These are phyloP conservation scores for Fusarium buharicum DNA, from an alignment of 2,329 filamentous ascomycete species.

Conservation along the genomic window DNA sequence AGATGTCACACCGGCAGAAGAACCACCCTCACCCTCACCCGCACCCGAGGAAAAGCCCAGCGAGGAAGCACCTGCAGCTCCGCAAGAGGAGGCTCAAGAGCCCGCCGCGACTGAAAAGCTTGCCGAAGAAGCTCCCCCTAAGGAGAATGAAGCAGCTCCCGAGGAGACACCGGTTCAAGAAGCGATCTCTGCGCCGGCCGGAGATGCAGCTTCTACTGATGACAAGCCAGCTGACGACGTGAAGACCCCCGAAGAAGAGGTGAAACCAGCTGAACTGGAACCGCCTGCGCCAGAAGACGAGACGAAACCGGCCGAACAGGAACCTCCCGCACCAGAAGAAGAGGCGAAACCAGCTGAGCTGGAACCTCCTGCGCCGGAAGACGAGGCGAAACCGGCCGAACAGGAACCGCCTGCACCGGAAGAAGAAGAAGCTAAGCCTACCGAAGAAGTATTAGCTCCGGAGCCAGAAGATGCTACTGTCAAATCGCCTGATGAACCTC, in stretches of 20 bases:
- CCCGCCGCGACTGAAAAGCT: slow-evolving; percentile 3
- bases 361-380: slow-evolving; percentile 29
- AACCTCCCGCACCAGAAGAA: slow-evolving; percentile 32
- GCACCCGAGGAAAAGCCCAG: slow-evolving; percentile 10
- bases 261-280: slow-evolving; percentile 31
- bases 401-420: slow-evolving; percentile 28
- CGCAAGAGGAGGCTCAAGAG: slow-evolving; percentile 19
- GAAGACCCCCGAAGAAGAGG: slow-evolving; percentile 26
- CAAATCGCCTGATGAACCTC: slow-evolving; percentile 30
- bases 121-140: slow-evolving; percentile 1
- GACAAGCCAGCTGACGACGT: slow-evolving; percentile 40
- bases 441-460: slow-evolving; percentile 29
- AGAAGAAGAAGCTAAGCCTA: slow-evolving; percentile 31
- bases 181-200: slow-evolving; percentile 8
- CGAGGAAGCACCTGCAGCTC: slow-evolving; percentile 7
- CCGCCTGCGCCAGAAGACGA: slow-evolving; percentile 26
- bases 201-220: slow-evolving; percentile 37
- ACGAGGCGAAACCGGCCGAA: slow-evolving; percentile 29
- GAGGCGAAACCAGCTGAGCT: slow-evolving; percentile 30
- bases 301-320: slow-evolving; percentile 29
- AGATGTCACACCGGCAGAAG: slow-evolving; percentile 28
- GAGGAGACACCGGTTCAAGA: slow-evolving; percentile 24
- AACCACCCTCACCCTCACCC: slow-evolving; percentile 2
- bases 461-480: slow-evolving; percentile 32
- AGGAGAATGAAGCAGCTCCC: slow-evolving; percentile 10